Evolutionary conservation across 2,329 filamentous ascomycete species (phyloP).

Genomic region (Aspergillus awamori): DNA sequence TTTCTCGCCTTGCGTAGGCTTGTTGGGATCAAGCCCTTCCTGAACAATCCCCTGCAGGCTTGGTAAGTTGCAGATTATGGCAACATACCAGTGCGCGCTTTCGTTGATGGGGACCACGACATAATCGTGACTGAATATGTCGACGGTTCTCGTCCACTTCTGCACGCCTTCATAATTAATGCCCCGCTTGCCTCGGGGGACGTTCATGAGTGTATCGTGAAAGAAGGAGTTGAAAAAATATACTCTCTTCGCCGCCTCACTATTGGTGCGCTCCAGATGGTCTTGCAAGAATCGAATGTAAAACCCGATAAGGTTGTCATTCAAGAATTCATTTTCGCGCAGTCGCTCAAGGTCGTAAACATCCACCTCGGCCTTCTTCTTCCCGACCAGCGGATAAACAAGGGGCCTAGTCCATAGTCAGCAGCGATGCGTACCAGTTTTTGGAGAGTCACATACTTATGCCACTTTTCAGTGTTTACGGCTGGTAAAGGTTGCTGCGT

Average conservation of each 20-base stretch:
- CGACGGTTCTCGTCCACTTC: slow-evolving; percentile 82
- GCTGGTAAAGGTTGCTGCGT: slow-evolving; percentile 10
- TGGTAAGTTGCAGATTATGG: slow-evolving; percentile 87
- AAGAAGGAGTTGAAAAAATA: slow-evolving; percentile 96
- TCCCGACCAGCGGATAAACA: slow-evolving; percentile 49
- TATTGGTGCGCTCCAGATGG: slow-evolving; percentile 57
- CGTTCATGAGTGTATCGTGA: slow-evolving; percentile 73
- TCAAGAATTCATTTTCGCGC: slow-evolving; percentile 82
- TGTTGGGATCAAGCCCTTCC: slow-evolving; percentile 7
- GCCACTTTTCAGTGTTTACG: slow-evolving; percentile 27
- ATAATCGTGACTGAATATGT: slow-evolving; percentile 84
- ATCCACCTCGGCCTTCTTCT: slow-evolving; percentile 50
- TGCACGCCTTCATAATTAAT: slow-evolving; percentile 86
- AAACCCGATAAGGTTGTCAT: slow-evolving; percentile 90
- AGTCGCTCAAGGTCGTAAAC: slow-evolving; percentile 64
- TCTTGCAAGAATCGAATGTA: slow-evolving; percentile 76
- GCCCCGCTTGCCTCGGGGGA: slow-evolving; percentile 52
- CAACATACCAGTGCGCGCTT: slow-evolving; percentile 86
- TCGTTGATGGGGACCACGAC: slow-evolving; percentile 93
- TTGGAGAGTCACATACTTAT: slow-evolving; percentile 17
- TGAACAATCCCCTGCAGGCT: slow-evolving; percentile 52
- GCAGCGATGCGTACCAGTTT: background rate
- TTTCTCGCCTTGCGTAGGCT: slow-evolving; percentile 11
- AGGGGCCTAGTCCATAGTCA: slow-evolving; percentile 37
- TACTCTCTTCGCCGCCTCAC: slow-evolving; percentile 64